Conservation (phyloP, 2,329 filamentous ascomycete genomes). For the Apiospora rasikravindrae region DNA sequence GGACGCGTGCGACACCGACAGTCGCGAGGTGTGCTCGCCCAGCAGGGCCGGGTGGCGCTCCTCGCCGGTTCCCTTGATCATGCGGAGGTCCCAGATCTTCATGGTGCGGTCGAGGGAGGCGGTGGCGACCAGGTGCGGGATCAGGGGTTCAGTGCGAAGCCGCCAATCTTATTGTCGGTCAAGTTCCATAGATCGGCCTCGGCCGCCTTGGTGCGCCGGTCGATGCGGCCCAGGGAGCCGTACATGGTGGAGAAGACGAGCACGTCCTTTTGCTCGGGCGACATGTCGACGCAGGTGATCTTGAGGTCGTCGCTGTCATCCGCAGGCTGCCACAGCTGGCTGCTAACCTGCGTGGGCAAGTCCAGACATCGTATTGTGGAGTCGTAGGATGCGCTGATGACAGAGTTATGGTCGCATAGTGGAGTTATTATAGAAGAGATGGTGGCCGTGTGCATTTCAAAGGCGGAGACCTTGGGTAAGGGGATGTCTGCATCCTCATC, state of each 20-base stretch:
- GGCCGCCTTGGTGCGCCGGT: slow-evolving; percentile 64
- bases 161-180: slow-evolving; percentile 93
- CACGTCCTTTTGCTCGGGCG: slow-evolving; percentile 69
- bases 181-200: slow-evolving; percentile 74
- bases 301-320: slow-evolving; percentile 75
- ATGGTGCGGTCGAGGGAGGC: slow-evolving; percentile 88
- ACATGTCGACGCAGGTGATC: slow-evolving; percentile 84
- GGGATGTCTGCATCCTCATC: slow-evolving; percentile 70
- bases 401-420: slow-evolving; percentile 71
- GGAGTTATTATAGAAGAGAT: slow-evolving; percentile 86
- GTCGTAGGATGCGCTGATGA: slow-evolving; percentile 91
- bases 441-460: slow-evolving; percentile 88
- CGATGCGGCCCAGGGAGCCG: slow-evolving; percentile 80
- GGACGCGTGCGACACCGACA: slow-evolving; percentile 91
- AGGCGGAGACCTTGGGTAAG: slow-evolving; percentile 82
- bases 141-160: slow-evolving; percentile 83
- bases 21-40: slow-evolving; percentile 79
- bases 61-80: slow-evolving; percentile 67
- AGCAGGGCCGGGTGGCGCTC: slow-evolving; percentile 69
- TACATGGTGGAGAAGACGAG: slow-evolving; percentile 88
- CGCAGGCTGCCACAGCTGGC: slow-evolving; percentile 79
- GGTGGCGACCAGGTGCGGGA: slow-evolving; percentile 84
- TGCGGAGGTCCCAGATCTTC: slow-evolving; percentile 88
- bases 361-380: slow-evolving; percentile 89
- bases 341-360: slow-evolving; percentile 76